Evolutionary conservation across 352 stramenopile species (phyloP).

Genomic region (Pythium brachiatum): DNA sequence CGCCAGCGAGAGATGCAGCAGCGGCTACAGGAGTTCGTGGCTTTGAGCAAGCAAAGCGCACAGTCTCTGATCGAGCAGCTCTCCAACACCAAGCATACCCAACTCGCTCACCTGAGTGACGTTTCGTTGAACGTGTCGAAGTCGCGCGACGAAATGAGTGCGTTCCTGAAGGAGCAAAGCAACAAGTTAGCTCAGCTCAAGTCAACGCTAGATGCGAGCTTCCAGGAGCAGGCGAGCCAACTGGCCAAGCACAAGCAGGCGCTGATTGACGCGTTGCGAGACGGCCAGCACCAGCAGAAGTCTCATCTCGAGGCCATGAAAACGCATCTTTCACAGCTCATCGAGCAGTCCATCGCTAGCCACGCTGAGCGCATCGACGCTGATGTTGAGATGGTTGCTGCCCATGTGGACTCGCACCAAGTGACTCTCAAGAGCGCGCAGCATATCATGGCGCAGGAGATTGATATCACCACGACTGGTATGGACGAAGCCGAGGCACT

Average conservation of each 20-base stretch:
- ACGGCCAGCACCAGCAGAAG: slow-evolving; percentile 24
- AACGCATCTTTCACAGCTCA: slow-evolving; percentile 21
- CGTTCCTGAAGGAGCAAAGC: slow-evolving; percentile 28
- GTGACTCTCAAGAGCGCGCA: slow-evolving; percentile 17
- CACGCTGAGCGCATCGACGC: slow-evolving; percentile 22
- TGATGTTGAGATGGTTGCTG: slow-evolving; percentile 22
- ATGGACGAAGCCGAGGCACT: slow-evolving; percentile 24
- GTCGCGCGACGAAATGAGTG: slow-evolving; percentile 28
- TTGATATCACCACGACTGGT: slow-evolving; percentile 18
- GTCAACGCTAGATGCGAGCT: slow-evolving; percentile 17
- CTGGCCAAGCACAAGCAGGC: slow-evolving; percentile 23
- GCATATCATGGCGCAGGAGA: slow-evolving; percentile 21
- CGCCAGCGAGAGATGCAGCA: slow-evolving; percentile 17
- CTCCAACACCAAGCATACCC: slow-evolving; percentile 11
- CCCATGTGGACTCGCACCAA: slow-evolving; percentile 23
- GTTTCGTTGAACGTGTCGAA: slow-evolving; percentile 24
- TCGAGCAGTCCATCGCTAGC: slow-evolving; percentile 24
- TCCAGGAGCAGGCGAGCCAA: slow-evolving; percentile 23
- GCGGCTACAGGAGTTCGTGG: slow-evolving; percentile 20
- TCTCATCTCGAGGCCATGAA: slow-evolving; percentile 27
- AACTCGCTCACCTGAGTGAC: slow-evolving; percentile 17
- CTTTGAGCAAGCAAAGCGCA: slow-evolving; percentile 21
- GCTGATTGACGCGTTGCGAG: slow-evolving; percentile 23
- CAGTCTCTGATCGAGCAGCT: slow-evolving; percentile 17
- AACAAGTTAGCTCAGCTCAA: slow-evolving; percentile 23